Conservation (phyloP, 1,284 basidiomycete genomes). For the Amylostereum chailletii region DNA sequence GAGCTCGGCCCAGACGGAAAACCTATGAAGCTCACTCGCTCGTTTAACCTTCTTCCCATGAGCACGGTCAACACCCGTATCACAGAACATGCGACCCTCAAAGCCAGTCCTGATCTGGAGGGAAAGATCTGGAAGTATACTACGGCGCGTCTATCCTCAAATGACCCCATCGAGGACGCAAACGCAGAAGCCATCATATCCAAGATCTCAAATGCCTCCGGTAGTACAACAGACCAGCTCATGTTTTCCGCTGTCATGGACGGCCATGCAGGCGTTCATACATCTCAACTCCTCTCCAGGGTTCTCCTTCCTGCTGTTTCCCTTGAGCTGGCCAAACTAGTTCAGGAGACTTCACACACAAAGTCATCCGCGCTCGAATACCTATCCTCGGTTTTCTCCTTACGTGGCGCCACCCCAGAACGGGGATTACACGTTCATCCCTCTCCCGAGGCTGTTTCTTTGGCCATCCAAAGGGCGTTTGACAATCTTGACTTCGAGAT, state of each 20-base stretch:
- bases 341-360: constrained; percentile 20
- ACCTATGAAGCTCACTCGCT: constrained; percentile 38
- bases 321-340: constrained; percentile 57
- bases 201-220: constrained; percentile 45
- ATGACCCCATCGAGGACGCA: constrained; percentile 88
- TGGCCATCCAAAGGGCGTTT: constrained; percentile 75
- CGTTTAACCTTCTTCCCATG: constrained; percentile 51
- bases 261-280: constrained; percentile 83
- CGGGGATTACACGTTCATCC: not conserved
- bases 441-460: constrained; percentile 47
- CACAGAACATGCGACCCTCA: constrained; percentile 40
- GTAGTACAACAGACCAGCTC: constrained; percentile 54
- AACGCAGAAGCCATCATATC: constrained; percentile 66
- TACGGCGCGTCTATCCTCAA: constrained; percentile 74
- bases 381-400: constrained; percentile 32
- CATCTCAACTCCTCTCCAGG: constrained; percentile 78
- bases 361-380: constrained; percentile 26
- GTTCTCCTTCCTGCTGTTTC: constrained; percentile 84
- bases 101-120: constrained; percentile 36
- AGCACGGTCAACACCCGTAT: constrained; percentile 51
- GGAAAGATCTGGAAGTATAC: constrained; percentile 65
- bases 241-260: constrained; percentile 89
- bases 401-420: constrained; percentile 16
- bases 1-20: constrained; percentile 52
- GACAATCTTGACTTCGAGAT: constrained; percentile 73